These are phyloP conservation scores for Austropuccinia psidii DNA, from an alignment of 1,284 basidiomycete species.

Conservation along the genomic window DNA sequence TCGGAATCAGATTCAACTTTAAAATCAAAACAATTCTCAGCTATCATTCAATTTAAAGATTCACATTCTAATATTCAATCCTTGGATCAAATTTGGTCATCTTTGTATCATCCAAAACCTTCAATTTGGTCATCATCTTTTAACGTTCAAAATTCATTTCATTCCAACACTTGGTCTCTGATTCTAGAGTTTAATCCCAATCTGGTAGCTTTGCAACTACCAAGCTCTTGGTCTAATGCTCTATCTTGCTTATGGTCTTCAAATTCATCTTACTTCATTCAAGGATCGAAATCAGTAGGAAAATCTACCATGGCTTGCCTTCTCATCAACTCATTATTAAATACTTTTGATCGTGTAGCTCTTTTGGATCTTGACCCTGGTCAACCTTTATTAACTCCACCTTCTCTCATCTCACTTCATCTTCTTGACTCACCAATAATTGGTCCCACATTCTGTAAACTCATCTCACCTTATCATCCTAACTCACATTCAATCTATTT, in stretches of 20 bases:
- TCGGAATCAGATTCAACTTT: background rate
- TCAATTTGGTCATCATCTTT: conserved; percentile 8
- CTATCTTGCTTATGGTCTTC: background rate
- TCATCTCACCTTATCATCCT: background rate
- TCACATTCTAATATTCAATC: conserved; percentile 12
- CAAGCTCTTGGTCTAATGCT: background rate
- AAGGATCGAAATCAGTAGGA: conserved; percentile 23
- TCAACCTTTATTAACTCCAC: conserved; percentile 31
- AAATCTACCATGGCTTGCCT: conserved; percentile 27
- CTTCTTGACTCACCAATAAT: conserved; percentile 1
- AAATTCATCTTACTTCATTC: too few relatives aligned
- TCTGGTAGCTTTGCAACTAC: background rate
- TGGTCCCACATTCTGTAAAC: conserved; percentile 28
- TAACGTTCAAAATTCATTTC: background rate
- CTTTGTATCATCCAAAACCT: conserved; percentile 3
- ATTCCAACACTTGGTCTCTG: conserved; percentile 10
- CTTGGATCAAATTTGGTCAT: conserved; percentile 19
- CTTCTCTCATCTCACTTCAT: conserved; percentile 21
- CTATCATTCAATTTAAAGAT: conserved; percentile 15
- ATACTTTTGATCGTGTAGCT: conserved; percentile 10
- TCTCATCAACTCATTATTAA: conserved; percentile 19
- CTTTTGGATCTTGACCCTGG: conserved; percentile 34
- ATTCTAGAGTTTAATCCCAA: conserved; percentile 14
- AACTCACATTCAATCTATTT: conserved; percentile 16
- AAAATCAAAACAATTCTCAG: conserved; percentile 3